These are phyloP conservation scores for Citrus trifoliata DNA, from an alignment of 345 rosid species.

Conservation along the genomic window DNA sequence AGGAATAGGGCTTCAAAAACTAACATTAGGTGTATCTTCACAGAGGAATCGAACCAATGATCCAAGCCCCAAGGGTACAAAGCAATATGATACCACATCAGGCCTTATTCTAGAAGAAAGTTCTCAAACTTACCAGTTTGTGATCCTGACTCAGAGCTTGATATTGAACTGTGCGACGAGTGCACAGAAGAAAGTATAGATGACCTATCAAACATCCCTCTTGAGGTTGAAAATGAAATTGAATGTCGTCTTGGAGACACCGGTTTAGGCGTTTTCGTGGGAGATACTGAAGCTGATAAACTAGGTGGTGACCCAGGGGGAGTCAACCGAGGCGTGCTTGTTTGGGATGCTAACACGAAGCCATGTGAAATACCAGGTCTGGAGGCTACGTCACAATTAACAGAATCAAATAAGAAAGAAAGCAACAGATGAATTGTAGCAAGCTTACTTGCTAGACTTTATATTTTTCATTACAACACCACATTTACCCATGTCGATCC, in stretches of 20 bases:
- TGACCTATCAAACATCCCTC: slow-evolving; percentile 71
- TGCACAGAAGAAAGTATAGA: slow-evolving; percentile 43
- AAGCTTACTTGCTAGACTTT: not conserved
- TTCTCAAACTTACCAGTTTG: slow-evolving; percentile 50
- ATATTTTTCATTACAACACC: not conserved
- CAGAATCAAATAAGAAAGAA: slow-evolving; percentile 5
- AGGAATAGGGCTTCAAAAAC: not conserved
- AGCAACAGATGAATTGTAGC: not conserved
- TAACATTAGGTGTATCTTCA: not conserved
- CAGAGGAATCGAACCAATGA: too few relatives aligned
- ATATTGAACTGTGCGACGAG: slow-evolving; percentile 29
- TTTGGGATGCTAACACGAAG: slow-evolving; percentile 54
- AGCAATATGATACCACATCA: not conserved
- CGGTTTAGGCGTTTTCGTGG: slow-evolving; percentile 71
- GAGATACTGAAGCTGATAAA: slow-evolving; percentile 75
- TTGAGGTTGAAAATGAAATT: slow-evolving; percentile 71
- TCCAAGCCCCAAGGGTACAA: too few relatives aligned
- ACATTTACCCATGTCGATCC: not conserved
- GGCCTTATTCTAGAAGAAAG: not conserved
- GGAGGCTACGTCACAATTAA: slow-evolving; percentile 30
- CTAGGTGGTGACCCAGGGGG: slow-evolving; percentile 89
- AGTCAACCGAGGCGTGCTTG: slow-evolving; percentile 69
- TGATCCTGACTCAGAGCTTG: slow-evolving; percentile 58
- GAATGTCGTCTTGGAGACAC: slow-evolving; percentile 75
- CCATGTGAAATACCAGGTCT: slow-evolving; percentile 42